Evolutionary conservation across 208 protist species (phyloP).

Genomic region (Porcisia hertigi): DNA sequence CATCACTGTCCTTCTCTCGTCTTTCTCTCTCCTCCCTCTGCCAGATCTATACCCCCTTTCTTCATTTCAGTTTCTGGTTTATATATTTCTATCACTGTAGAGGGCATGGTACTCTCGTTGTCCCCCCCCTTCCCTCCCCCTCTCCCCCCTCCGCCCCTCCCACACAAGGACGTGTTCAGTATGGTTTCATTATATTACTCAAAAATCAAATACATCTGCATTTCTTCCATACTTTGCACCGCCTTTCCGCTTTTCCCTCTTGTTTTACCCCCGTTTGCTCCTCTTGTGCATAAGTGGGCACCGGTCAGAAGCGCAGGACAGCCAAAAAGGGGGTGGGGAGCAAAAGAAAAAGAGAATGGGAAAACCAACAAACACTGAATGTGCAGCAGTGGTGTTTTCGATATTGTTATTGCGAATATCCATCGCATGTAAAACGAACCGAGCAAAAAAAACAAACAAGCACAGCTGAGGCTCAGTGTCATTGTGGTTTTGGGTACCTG

Average conservation of each 20-base stretch:
- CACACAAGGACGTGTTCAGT: background rate
- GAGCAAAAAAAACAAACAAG: conserved; percentile 21
- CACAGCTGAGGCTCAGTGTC: background rate
- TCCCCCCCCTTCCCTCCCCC: background rate
- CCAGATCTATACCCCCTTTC: background rate
- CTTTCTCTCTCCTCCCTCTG: conserved; percentile 2
- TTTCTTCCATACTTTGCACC: background rate
- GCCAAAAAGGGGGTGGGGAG: conserved; percentile 4
- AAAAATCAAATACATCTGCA: background rate
- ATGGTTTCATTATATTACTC: background rate
- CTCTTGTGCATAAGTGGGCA: background rate
- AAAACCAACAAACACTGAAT: conserved; percentile 9
- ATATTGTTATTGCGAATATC: background rate
- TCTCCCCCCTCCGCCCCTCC: background rate
- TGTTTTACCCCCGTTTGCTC: conserved; percentile 5
- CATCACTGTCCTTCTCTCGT: background rate
- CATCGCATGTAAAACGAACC: background rate
- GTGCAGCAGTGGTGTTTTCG: background rate
- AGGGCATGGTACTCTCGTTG: background rate
- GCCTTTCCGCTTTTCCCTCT: conserved; percentile 23
- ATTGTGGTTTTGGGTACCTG: background rate
- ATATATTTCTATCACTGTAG: background rate
- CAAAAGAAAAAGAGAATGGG: conserved; percentile 3
- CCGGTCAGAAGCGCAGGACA: background rate
- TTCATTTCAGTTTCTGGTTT: background rate